Conservation (phyloP, 2,329 filamentous ascomycete species). For the Gliomastix tumulicola region DNA sequence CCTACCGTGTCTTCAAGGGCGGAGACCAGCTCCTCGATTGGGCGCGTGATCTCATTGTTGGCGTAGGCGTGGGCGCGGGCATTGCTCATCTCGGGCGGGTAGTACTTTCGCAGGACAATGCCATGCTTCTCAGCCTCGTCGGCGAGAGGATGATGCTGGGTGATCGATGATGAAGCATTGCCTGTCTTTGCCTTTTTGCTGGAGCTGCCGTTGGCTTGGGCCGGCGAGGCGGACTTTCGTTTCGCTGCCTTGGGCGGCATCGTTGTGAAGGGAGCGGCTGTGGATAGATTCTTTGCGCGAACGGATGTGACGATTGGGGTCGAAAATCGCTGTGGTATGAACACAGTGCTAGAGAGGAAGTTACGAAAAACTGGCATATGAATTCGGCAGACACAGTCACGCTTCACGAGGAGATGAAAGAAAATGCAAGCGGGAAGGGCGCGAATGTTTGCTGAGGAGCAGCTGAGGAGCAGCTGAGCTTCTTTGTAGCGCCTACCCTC, state of each 20-base stretch:
- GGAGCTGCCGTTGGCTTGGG: constrained; percentile 12
- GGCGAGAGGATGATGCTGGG: constrained; percentile 38
- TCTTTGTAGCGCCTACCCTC: too few relatives aligned
- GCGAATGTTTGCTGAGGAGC: too few relatives aligned
- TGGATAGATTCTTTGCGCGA: too few relatives aligned
- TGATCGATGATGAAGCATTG: constrained; percentile 23
- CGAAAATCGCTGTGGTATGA: too few relatives aligned
- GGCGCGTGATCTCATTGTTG: constrained; percentile 59
- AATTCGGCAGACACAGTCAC: too few relatives aligned
- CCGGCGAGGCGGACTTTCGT: constrained; percentile 15
- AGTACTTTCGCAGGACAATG: constrained; percentile 67
- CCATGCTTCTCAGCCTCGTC: constrained; percentile 44
- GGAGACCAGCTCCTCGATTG: constrained; percentile 60
- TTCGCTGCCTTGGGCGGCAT: constrained; percentile 20
- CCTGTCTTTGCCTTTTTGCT: constrained; percentile 24
- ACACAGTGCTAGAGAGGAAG: too few relatives aligned
- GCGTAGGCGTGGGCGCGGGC: constrained; percentile 69
- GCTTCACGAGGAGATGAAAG: too few relatives aligned
- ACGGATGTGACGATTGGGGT: too few relatives aligned
- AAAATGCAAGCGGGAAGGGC: too few relatives aligned
- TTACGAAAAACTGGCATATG: too few relatives aligned
- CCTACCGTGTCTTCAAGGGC: constrained; percentile 55
- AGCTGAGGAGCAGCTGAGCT: too few relatives aligned
- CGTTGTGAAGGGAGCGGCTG: too few relatives aligned
- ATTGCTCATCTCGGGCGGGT: constrained; percentile 82